A percentile compares a stretch with the other conserved stretches of the same genome.
These are phyloP conservation scores for Colletotrichum endophyticum DNA, from an alignment of 2,329 filamentous ascomycete species.

Conservation along the genomic window DNA sequence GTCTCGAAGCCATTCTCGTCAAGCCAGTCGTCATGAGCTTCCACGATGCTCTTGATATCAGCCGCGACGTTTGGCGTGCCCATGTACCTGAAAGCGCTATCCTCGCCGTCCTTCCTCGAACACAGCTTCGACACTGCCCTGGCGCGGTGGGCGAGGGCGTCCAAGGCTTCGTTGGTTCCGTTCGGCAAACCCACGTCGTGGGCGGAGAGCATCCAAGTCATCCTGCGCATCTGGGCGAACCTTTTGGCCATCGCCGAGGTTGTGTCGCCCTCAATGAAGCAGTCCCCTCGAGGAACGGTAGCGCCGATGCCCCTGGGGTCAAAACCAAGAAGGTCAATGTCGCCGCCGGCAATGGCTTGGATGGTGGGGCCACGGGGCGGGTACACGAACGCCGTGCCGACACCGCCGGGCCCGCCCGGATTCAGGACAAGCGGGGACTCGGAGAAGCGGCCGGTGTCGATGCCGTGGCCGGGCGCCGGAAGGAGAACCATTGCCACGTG, in stretches of 20 bases:
- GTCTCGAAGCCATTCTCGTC: slow-evolving; percentile 7
- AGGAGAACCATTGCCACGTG: slow-evolving; percentile 40
- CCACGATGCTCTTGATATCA: slow-evolving; percentile 23
- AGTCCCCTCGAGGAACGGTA: slow-evolving; percentile 43
- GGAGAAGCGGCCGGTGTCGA: slow-evolving; percentile 32
- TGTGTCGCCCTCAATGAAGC: slow-evolving; percentile 28
- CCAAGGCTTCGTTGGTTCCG: slow-evolving; percentile 35
- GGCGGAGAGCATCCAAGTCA: slow-evolving; percentile 34
- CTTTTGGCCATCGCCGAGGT: slow-evolving; percentile 25
- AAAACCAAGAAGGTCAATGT: slow-evolving; percentile 51
- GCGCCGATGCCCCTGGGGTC: slow-evolving; percentile 50
- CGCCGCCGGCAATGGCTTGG: slow-evolving; percentile 39
- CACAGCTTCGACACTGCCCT: slow-evolving; percentile 37
- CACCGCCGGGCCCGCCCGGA: slow-evolving; percentile 52
- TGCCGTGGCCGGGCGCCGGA: slow-evolving; percentile 33
- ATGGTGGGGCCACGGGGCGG: slow-evolving; percentile 28
- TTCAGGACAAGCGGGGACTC: slow-evolving; percentile 48
- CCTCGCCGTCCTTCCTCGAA: slow-evolving; percentile 27
- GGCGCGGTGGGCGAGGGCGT: slow-evolving; percentile 29
- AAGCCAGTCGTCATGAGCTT: slow-evolving; percentile 15
- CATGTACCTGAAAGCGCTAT: slow-evolving; percentile 18
- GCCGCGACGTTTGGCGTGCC: slow-evolving; percentile 24
- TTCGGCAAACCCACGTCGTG: slow-evolving; percentile 38
- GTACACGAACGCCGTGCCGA: slow-evolving; percentile 37
- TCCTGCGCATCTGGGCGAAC: slow-evolving; percentile 33